Conservation (phyloP, 1,284 basidiomycete genomes). For the Apiotrichum akiyoshidainum region DNA sequence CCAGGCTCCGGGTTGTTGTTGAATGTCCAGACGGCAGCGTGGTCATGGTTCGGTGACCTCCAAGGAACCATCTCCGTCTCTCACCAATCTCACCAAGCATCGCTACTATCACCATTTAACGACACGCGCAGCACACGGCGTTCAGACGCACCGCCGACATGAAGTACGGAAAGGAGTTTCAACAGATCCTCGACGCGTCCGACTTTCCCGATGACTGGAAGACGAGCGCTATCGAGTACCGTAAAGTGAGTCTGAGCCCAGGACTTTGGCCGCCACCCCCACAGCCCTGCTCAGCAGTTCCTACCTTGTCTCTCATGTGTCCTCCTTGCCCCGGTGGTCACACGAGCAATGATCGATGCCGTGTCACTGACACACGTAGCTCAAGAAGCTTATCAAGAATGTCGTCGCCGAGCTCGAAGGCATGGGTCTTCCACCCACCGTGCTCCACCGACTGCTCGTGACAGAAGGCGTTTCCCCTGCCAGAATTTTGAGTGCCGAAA, state of each 20-base stretch:
- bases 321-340: background rate
- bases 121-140: too few species aligned
- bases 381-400: constrained; percentile 89
- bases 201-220: constrained; percentile 52
- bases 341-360: background rate
- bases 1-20: too few species aligned
- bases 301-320: too few species aligned
- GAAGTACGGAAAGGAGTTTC: constrained; percentile 53
- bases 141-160: constrained; percentile 20
- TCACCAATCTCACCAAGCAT: too few species aligned
- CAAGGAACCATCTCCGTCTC: too few species aligned
- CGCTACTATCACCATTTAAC: too few species aligned
- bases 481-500: background rate
- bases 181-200: constrained; percentile 48
- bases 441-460: constrained; percentile 57
- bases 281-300: too few species aligned
- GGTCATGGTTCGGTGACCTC: too few species aligned
- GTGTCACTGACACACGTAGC: constrained; percentile 51
- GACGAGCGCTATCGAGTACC: constrained; percentile 75
- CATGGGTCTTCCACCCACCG: constrained; percentile 67
- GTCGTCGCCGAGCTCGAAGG: constrained; percentile 75
- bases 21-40: too few species aligned
- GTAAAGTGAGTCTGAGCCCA: constrained; percentile 59
- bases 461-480: constrained; percentile 24
- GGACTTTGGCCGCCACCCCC: background rate